Evolutionary conservation across 202 grass and related monocot genomes (phyloP), one percentile per base, ranked within the genome.

Genomic region (Digitaria exilis): DNA sequence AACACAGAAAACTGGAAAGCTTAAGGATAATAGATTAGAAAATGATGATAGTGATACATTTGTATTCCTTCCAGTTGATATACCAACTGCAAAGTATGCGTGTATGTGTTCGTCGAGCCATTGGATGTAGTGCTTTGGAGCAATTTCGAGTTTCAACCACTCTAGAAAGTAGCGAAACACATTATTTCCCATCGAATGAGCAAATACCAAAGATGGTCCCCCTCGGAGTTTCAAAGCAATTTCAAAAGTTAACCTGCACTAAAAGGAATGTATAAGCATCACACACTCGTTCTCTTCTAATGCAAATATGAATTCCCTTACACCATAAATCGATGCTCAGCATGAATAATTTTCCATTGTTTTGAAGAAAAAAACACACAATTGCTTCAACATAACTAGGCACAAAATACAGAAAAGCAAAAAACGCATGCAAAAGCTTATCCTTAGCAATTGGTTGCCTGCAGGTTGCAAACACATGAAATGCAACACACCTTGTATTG

Each of bases 121-220:
- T 55, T 88, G 71, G 69, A 92, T 89, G 34, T 97, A 93, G 62
- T 91, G 83, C 72, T 93, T 97, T 34, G 95, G 95, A 75, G 95
- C 88, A 83, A 97, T 94, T 89, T 95, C 95, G 80, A 97, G 88
- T 77, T 97, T 97, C 84, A 97, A 82, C 95, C 95, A 97, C 65
- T 97, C 92, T 71, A 97, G 75, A 82, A 97, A 97, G 54, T 97
- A 97, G 28, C 95, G 90, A 59, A 97, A 97, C 22, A 97, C 95
- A 78, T 97, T 94, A 69, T 95, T 97, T 79, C 92, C 95, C 95
- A 97, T 93, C 21, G 95, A 97, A 85, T 97, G 95, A 77, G 92
- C 92, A 94, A 97, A 97, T 14, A 97, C 95, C 73, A 97, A 86
- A 76, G 92, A 97, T 72, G 95, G 95, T 0, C 95, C 95, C 63